Evolutionary conservation across 192 early-diverging fungal species (phyloP).

Genomic region (Linderina pennispora): DNA sequence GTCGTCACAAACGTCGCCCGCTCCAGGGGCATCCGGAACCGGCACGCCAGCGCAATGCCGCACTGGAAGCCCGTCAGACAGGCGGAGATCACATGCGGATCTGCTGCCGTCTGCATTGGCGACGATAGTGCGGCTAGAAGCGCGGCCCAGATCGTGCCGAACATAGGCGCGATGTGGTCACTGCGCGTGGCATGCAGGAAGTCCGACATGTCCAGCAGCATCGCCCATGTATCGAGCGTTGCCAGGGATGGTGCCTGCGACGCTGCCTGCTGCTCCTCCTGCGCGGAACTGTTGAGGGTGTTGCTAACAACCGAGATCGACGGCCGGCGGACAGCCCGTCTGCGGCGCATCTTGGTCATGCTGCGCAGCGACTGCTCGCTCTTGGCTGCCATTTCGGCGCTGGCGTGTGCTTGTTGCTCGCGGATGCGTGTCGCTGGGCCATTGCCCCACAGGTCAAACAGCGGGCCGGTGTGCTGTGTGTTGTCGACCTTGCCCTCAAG

Average conservation of each 20-base stretch:
- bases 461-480: slow-evolving; percentile 30
- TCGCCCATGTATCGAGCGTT: slow-evolving; percentile 23
- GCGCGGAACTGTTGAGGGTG: slow-evolving; percentile 1
- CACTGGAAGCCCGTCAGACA: slow-evolving; percentile 75
- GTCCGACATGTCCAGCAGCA: slow-evolving; percentile 46
- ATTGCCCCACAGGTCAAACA: slow-evolving; percentile 43
- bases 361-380: slow-evolving; percentile 62
- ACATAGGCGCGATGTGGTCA: slow-evolving; percentile 90
- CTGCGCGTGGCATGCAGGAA: slow-evolving; percentile 68
- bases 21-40: slow-evolving; percentile 87
- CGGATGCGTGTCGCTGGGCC: slow-evolving; percentile 36
- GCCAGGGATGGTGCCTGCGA: slow-evolving; percentile 6
- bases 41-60: slow-evolving; percentile 72
- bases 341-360: slow-evolving; percentile 50
- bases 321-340: slow-evolving; percentile 13
- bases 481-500: slow-evolving; percentile 17
- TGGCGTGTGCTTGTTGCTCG: slow-evolving; percentile 55
- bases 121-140: slow-evolving; percentile 74
- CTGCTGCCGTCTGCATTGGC: slow-evolving; percentile 79
- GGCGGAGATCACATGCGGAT: slow-evolving; percentile 60
- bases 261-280: neutral
- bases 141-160: slow-evolving; percentile 85
- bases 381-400: slow-evolving; percentile 64
- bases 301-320: slow-evolving; percentile 4
- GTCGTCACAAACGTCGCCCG: slow-evolving; percentile 89